These are phyloP conservation scores for Tuctoria greenei DNA, from an alignment of 176 grass and related monocot genomes.

Conservation along the genomic window DNA sequence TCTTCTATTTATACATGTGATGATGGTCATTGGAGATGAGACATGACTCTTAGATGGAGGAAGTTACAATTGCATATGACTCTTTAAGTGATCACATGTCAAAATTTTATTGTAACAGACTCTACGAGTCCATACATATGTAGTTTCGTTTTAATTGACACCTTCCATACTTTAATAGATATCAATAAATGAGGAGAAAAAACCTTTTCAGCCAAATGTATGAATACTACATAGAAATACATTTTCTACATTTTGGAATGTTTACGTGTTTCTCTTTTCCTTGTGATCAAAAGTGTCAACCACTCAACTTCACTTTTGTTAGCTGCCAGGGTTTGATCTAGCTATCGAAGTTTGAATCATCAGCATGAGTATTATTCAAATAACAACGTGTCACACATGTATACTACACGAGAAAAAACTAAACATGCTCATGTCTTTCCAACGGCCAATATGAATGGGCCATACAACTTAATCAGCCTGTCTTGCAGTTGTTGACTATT, in stretches of 20 bases:
- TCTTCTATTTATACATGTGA: too few species aligned
- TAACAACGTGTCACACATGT: background rate
- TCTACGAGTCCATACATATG: background rate
- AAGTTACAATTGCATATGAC: too few species aligned
- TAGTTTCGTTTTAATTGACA: too few species aligned
- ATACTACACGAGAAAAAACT: background rate
- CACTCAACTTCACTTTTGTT: background rate
- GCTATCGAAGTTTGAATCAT: slow-evolving; percentile 13
- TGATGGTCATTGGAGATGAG: too few species aligned
- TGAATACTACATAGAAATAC: too few species aligned
- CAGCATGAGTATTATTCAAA: background rate
- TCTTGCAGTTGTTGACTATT: background rate
- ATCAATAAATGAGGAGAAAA: too few species aligned
- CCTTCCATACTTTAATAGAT: too few species aligned
- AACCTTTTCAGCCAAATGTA: too few species aligned
- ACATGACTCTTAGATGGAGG: too few species aligned
- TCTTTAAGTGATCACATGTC: too few species aligned
- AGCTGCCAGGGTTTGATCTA: background rate
- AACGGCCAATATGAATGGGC: background rate
- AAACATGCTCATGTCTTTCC: background rate
- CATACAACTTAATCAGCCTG: background rate
- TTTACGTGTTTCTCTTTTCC: background rate
- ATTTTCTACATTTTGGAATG: background rate
- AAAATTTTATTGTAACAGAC: too few species aligned
- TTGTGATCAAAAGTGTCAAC: background rate